A percentile compares a stretch with the other conserved stretches of the same genome.
Evolutionary conservation across 2,329 filamentous ascomycete species (phyloP).

Genomic region (Aspergillus caelatus): DNA sequence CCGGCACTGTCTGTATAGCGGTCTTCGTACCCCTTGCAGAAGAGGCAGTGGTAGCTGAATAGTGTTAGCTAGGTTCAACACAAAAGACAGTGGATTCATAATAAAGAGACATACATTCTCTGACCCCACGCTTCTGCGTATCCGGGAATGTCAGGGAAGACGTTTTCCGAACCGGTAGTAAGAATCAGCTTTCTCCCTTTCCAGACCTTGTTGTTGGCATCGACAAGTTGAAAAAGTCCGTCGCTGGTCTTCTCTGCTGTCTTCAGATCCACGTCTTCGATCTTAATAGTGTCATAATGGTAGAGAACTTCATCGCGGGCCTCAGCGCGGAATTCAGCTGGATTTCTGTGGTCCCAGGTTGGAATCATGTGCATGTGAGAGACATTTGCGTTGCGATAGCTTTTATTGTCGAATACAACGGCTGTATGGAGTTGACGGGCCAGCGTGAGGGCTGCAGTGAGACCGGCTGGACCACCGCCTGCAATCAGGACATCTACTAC

Average conservation of each 20-base stretch:
- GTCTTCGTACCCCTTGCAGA: conserved; percentile 61
- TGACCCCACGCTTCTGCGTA: conserved; percentile 58
- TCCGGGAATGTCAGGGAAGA: conserved; percentile 54
- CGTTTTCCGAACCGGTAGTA: conserved; percentile 56
- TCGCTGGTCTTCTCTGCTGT: neutral
- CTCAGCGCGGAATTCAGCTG: conserved; percentile 27
- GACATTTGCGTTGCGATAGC: conserved; percentile 47
- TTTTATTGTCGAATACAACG: conserved; percentile 47
- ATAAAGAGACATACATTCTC: too few relatives aligned
- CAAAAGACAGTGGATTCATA: too few relatives aligned
- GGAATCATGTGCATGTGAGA: conserved; percentile 51
- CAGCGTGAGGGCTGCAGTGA: conserved; percentile 44
- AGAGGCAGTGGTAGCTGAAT: conserved; percentile 62
- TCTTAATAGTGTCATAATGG: neutral
- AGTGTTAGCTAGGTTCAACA: conserved; percentile 25
- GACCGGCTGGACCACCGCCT: conserved; percentile 51
- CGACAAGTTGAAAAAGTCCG: conserved; percentile 26
- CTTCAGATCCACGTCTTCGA: neutral
- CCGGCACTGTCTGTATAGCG: conserved; percentile 50
- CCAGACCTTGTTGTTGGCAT: conserved; percentile 47
- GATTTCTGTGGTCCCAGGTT: conserved; percentile 40
- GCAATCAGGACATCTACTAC: conserved; percentile 34
- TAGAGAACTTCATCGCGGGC: conserved; percentile 1
- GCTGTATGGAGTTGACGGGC: conserved; percentile 43
- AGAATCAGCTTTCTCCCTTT: conserved; percentile 58